Conservation (phyloP, 306 rosid species). For the Cucurbita maxima region DNA sequence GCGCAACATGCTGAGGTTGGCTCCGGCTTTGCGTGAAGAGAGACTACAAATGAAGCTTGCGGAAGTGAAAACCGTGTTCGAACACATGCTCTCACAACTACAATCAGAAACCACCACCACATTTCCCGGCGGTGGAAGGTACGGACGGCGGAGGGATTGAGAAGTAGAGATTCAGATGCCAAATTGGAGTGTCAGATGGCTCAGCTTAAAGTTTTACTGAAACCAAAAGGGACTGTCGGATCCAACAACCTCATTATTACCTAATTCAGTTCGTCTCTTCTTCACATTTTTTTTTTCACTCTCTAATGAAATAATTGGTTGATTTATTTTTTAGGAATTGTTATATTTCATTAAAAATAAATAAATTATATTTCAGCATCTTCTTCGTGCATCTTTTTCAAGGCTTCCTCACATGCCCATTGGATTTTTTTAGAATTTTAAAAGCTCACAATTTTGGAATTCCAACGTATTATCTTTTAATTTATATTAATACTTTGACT, state of each 20-base stretch:
- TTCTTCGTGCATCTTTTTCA: neutral
- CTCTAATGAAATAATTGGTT: neutral
- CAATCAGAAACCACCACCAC: neutral
- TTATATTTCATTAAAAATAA: neutral
- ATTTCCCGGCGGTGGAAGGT: slow-evolving; percentile 2
- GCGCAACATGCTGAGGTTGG: slow-evolving; percentile 39
- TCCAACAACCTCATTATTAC: slow-evolving; percentile 25
- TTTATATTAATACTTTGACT: too few species aligned
- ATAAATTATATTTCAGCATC: neutral
- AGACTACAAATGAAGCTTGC: slow-evolving; percentile 48
- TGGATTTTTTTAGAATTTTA: neutral
- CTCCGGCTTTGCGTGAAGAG: slow-evolving; percentile 38
- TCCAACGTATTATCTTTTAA: neutral
- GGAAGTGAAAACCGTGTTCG: slow-evolving; percentile 32
- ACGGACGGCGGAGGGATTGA: slow-evolving; percentile 24
- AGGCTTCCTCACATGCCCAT: neutral
- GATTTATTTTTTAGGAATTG: neutral
- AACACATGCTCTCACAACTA: slow-evolving; percentile 24
- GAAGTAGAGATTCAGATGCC: slow-evolving; percentile 34
- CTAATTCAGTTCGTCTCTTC: neutral
- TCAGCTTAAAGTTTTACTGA: slow-evolving; percentile 35
- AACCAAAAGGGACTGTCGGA: slow-evolving; percentile 21
- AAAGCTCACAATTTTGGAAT: neutral
- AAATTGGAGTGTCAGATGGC: slow-evolving; percentile 46
- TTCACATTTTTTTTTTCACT: neutral